Conservation (phyloP, 2,329 filamentous ascomycete species). For the Sordariomycetes sp. region DNA sequence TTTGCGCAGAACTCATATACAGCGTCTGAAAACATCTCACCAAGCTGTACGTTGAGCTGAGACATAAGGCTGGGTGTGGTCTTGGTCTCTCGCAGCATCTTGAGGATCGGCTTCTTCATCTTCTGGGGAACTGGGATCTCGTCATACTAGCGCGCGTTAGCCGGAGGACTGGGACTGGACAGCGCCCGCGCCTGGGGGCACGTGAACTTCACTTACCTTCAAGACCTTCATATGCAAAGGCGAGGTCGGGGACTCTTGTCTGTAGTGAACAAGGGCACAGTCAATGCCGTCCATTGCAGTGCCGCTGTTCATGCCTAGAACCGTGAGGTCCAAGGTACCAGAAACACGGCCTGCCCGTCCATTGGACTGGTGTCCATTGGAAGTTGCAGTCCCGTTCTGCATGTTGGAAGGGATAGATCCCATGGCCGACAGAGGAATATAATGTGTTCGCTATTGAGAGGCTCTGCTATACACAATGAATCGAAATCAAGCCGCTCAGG, state of each 20-base stretch:
- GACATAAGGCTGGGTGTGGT: slow-evolving; percentile 6
- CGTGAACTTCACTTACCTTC: slow-evolving; percentile 1
- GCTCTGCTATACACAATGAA: too few species aligned
- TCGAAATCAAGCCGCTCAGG: too few species aligned
- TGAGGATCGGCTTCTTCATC: slow-evolving; percentile 6
- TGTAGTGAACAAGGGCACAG: slow-evolving; percentile 7
- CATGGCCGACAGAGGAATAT: too few species aligned
- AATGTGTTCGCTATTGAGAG: too few species aligned
- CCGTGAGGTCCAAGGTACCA: slow-evolving; percentile 5
- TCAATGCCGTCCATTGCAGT: slow-evolving; percentile 8
- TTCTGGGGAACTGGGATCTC: slow-evolving; percentile 6
- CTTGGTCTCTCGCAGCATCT: slow-evolving; percentile 6
- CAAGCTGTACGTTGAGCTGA: slow-evolving; percentile 6
- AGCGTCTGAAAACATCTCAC: slow-evolving; percentile 6
- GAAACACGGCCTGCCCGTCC: not conserved
- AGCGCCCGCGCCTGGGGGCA: too few species aligned
- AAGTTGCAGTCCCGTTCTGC: too few species aligned
- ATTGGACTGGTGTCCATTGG: not conserved
- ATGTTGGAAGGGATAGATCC: too few species aligned
- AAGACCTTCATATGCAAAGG: slow-evolving; percentile 7
- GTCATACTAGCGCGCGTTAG: too few species aligned
- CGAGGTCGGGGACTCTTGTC: slow-evolving; percentile 3
- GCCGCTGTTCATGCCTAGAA: slow-evolving; percentile 7
- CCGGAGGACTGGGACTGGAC: too few species aligned
- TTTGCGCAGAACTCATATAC: slow-evolving; percentile 3